Evolutionary conservation across 805 yeast genomes (phyloP).

Genomic region (Schizosaccharomyces lindneri): DNA sequence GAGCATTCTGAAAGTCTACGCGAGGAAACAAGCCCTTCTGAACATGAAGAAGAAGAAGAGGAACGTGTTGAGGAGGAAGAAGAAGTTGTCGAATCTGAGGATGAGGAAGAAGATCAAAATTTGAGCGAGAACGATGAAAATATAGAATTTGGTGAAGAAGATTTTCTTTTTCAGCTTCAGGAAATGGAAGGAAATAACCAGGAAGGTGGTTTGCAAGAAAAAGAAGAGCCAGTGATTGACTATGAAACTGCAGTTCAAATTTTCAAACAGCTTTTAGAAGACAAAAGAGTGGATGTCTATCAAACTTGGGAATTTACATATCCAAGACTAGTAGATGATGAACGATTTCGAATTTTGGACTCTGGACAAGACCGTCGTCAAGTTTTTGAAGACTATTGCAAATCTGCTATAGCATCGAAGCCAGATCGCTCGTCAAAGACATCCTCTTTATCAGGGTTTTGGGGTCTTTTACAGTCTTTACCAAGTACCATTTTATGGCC

Average conservation of each 20-base stretch:
- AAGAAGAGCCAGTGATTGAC: not conserved
- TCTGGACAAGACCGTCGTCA: conserved; percentile 37
- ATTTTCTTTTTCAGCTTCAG: conserved; percentile 8
- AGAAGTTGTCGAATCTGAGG: conserved; percentile 5
- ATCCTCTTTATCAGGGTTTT: conserved; percentile 10
- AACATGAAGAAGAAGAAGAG: not conserved
- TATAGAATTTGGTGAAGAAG: conserved; percentile 8
- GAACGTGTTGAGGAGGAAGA: conserved; percentile 6
- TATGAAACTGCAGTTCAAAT: not conserved
- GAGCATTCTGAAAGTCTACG: not conserved
- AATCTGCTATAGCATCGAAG: not conserved
- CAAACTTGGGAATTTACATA: not conserved
- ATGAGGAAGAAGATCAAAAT: conserved; percentile 9
- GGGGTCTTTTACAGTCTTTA: conserved; percentile 12
- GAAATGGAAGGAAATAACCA: conserved; percentile 4
- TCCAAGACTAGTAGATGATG: conserved; percentile 34
- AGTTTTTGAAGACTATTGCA: not conserved
- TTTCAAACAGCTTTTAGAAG: not conserved
- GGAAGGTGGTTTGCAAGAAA: not conserved
- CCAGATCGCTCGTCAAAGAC: not conserved
- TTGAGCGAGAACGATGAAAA: conserved; percentile 9
- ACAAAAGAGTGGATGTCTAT: not conserved
- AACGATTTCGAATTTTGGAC: conserved; percentile 31
- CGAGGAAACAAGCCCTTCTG: conserved; percentile 3
- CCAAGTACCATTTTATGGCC: conserved; percentile 14